A percentile compares a stretch with the other conserved stretches of the same genome.
Conservation (phyloP, 768 basidiomycete species). For the Rickenella mellea region DNA sequence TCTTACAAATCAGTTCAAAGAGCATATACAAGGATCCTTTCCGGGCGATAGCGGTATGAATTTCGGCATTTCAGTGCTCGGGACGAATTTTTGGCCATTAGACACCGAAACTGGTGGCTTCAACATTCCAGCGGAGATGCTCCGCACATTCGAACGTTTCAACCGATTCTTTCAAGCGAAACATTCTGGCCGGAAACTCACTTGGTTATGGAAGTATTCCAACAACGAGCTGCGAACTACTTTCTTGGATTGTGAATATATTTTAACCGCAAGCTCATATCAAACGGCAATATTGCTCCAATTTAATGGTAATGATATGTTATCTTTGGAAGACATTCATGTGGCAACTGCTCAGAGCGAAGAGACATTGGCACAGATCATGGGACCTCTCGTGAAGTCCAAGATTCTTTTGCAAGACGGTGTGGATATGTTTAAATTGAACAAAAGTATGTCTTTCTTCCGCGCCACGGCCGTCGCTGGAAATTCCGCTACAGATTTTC, state of each 20-base stretch:
- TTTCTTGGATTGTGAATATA: constrained; percentile 90
- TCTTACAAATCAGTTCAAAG: constrained; percentile 89
- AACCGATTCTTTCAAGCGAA: constrained; percentile 87
- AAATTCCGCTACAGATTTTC: too few relatives aligned
- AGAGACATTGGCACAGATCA: constrained; percentile 61
- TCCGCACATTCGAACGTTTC: constrained; percentile 87
- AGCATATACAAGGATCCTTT: constrained; percentile 81
- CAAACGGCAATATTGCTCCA: constrained; percentile 93
- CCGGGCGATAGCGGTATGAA: constrained; percentile 74
- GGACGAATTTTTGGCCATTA: constrained; percentile 94
- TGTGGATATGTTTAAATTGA: constrained; percentile 88
- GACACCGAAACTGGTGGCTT: constrained; percentile 78
- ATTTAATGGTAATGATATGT: constrained; percentile 85
- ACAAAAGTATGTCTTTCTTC: constrained; percentile 47
- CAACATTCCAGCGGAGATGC: constrained; percentile 79
- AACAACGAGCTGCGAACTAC: constrained; percentile 94
- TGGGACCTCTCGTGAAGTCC: constrained; percentile 68
- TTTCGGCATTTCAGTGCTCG: constrained; percentile 88
- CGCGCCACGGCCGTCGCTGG: too few relatives aligned
- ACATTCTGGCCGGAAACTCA: constrained; percentile 89
- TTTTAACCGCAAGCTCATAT: constrained; percentile 89
- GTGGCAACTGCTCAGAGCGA: constrained; percentile 73
- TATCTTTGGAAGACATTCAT: constrained; percentile 72
- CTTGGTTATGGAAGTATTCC: constrained; percentile 97
- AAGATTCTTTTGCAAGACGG: constrained; percentile 84